These are phyloP conservation scores for Penicillium polonicum DNA, from an alignment of 2,329 filamentous ascomycete genomes.

Conservation along the genomic window DNA sequence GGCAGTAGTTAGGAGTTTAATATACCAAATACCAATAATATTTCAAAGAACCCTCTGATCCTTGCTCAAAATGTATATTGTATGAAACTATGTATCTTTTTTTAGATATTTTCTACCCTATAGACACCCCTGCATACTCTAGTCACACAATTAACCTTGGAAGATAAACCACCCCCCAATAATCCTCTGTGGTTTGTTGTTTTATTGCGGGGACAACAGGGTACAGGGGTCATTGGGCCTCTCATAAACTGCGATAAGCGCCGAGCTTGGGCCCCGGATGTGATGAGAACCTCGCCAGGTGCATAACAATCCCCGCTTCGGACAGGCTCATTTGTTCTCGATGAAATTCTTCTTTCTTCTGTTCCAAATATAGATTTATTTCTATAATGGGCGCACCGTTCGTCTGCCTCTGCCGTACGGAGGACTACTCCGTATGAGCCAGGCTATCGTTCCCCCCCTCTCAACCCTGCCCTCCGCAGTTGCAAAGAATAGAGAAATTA, in stretches of 20 bases:
- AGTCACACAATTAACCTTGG: background rate
- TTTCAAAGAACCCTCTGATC: background rate
- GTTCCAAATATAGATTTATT: constrained; percentile 28
- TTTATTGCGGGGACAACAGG: constrained; percentile 16
- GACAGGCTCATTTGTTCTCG: constrained; percentile 14
- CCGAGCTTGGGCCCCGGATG: constrained; percentile 31
- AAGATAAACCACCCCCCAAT: constrained; percentile 6
- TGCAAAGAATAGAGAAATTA: constrained; percentile 33
- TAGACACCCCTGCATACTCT: constrained; percentile 7
- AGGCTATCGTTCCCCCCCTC: constrained; percentile 13
- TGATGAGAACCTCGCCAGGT: constrained; percentile 32
- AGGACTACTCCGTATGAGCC: constrained; percentile 11
- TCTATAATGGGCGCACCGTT: background rate
- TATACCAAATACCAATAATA: background rate
- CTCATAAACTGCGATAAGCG: constrained; percentile 30
- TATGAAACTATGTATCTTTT: background rate
- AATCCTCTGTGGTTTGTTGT: constrained; percentile 13
- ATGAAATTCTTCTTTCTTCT: constrained; percentile 10
- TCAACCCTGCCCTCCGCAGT: constrained; percentile 21
- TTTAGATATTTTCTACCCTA: background rate
- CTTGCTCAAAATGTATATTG: background rate
- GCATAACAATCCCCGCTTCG: constrained; percentile 28
- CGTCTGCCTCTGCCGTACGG: constrained; percentile 15
- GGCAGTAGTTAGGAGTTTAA: constrained; percentile 21
- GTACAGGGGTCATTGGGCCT: constrained; percentile 13